Evolutionary conservation across 1,284 basidiomycete species (phyloP).

Genomic region (Moniliophthora roreri): DNA sequence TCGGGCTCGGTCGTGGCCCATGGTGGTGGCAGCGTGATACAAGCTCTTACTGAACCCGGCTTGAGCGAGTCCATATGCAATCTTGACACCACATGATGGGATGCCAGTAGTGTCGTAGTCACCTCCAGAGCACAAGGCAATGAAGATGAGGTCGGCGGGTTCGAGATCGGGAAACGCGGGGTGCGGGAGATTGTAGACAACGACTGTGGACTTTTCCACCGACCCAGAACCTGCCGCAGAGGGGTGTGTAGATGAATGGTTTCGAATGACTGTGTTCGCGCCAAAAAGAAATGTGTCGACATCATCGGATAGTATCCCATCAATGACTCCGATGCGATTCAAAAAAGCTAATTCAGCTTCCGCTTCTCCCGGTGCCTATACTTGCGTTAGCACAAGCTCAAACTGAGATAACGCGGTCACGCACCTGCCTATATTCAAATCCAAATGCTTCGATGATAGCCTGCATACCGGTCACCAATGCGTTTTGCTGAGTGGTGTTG

Average conservation of each 20-base stretch:
- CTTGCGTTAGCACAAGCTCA: not conserved
- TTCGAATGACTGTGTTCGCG: slow-evolving; percentile 78
- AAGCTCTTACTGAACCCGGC: slow-evolving; percentile 74
- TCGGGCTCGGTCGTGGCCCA: slow-evolving; percentile 37
- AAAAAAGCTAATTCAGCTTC: slow-evolving; percentile 94
- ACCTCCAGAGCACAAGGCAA: slow-evolving; percentile 68
- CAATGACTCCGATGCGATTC: slow-evolving; percentile 79
- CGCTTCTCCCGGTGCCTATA: slow-evolving; percentile 89
- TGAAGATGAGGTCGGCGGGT: slow-evolving; percentile 12
- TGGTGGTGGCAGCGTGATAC: slow-evolving; percentile 56
- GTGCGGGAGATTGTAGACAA: slow-evolving; percentile 7
- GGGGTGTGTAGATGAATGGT: slow-evolving; percentile 28
- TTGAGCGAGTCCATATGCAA: slow-evolving; percentile 66
- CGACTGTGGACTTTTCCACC: slow-evolving; percentile 29
- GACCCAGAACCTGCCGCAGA: slow-evolving; percentile 33
- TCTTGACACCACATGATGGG: slow-evolving; percentile 59
- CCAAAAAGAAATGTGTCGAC: slow-evolving; percentile 94
- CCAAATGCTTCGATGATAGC: slow-evolving; percentile 86
- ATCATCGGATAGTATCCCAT: slow-evolving; percentile 91
- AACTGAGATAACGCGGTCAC: slow-evolving; percentile 23
- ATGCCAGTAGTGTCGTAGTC: slow-evolving; percentile 83
- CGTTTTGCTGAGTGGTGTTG: slow-evolving; percentile 56
- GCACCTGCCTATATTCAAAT: slow-evolving; percentile 79
- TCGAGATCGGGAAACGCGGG: slow-evolving; percentile 5
- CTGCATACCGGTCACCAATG: slow-evolving; percentile 69